These are phyloP conservation scores for Bocquillonia castaneifolia DNA, from an alignment of 441 rosid genomes.

Conservation along the genomic window DNA sequence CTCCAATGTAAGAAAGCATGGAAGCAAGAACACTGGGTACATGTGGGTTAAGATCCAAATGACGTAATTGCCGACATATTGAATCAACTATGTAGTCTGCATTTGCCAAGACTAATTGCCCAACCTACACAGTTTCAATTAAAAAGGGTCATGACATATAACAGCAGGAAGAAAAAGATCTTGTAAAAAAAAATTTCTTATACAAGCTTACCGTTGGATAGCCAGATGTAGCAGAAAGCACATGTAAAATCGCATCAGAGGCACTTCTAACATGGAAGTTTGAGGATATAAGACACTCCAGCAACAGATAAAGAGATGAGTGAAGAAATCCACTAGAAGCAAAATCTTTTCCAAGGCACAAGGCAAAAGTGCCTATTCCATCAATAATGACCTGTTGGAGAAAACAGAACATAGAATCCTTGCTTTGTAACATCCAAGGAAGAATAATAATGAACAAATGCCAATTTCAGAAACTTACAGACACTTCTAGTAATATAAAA, in stretches of 20 bases:
- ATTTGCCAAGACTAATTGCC: slow-evolving; percentile 80
- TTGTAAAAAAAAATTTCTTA: too few species aligned
- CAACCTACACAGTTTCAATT: slow-evolving; percentile 52
- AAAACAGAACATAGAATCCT: slow-evolving; percentile 22
- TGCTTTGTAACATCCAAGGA: background rate
- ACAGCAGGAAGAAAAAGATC: slow-evolving; percentile 11
- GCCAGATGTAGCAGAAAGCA: slow-evolving; percentile 55
- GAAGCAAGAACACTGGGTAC: slow-evolving; percentile 95
- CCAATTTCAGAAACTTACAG: slow-evolving; percentile 5
- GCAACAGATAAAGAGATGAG: slow-evolving; percentile 79
- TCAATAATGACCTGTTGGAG: slow-evolving; percentile 60
- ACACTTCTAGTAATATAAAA: slow-evolving; percentile 11
- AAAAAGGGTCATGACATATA: slow-evolving; percentile 15
- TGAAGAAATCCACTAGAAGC: slow-evolving; percentile 85
- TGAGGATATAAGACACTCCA: slow-evolving; percentile 71
- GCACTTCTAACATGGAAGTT: slow-evolving; percentile 73
- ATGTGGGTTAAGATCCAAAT: slow-evolving; percentile 82
- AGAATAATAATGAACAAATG: background rate
- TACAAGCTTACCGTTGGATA: slow-evolving; percentile 56
- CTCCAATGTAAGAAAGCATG: slow-evolving; percentile 90
- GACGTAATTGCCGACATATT: slow-evolving; percentile 81
- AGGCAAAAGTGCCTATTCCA: slow-evolving; percentile 73
- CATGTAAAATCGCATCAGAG: slow-evolving; percentile 71
- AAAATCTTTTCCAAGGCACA: slow-evolving; percentile 75
- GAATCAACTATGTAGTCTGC: slow-evolving; percentile 92